Conservation (phyloP, 805 yeast genomes). For the Starmera pachycereana region DNA sequence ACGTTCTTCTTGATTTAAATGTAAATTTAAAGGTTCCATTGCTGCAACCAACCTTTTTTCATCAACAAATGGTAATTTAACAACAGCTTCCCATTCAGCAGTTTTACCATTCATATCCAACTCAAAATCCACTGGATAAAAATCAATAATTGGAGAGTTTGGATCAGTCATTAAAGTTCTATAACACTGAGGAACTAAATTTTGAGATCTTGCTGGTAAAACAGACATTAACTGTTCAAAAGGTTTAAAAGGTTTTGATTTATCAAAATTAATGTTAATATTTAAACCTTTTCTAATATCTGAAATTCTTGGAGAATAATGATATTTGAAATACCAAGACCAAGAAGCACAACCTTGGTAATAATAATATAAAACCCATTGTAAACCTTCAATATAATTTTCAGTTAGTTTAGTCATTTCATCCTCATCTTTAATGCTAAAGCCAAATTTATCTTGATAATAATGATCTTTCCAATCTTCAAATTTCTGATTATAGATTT, state of each 20-base stretch:
- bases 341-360: slow-evolving; percentile 88
- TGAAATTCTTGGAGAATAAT: slow-evolving; percentile 90
- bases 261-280: slow-evolving; percentile 48
- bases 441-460: slow-evolving; percentile 71
- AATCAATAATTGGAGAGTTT: slow-evolving; percentile 78
- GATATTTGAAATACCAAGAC: slow-evolving; percentile 90
- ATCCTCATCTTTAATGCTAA: slow-evolving; percentile 47
- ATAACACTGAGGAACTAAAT: slow-evolving; percentile 66
- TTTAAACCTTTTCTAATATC: slow-evolving; percentile 71
- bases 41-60: slow-evolving; percentile 64
- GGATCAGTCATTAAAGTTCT: slow-evolving; percentile 80
- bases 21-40: slow-evolving; percentile 53
- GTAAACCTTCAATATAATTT: slow-evolving; percentile 88
- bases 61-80: slow-evolving; percentile 85
- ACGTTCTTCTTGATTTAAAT: slow-evolving; percentile 60
- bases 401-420: slow-evolving; percentile 53
- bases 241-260: slow-evolving; percentile 78
- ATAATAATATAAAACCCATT: slow-evolving; percentile 92
- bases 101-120: slow-evolving; percentile 91
- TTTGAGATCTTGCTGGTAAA: slow-evolving; percentile 82
- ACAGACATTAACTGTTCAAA: slow-evolving; percentile 97
- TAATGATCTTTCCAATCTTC: slow-evolving; percentile 78
- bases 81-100: slow-evolving; percentile 97
- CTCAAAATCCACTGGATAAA: slow-evolving; percentile 82
- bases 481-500: slow-evolving; percentile 65